Evolutionary conservation across 805 yeast species (phyloP), one percentile per base, ranked within the genome.

Genomic region (Cyberlindnera mississippiensis): DNA sequence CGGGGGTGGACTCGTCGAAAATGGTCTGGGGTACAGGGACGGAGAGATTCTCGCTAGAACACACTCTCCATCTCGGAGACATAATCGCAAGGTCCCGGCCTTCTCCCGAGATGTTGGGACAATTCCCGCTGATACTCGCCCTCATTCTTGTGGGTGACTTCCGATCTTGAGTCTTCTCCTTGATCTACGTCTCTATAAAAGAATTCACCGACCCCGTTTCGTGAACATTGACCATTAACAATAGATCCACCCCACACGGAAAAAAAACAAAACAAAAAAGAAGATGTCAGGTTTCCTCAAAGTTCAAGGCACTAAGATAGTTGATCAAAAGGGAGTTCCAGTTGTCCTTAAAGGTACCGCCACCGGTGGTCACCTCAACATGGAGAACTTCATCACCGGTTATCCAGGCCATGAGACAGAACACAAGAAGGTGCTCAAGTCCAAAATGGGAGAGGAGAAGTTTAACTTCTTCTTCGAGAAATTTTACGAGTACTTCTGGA

Each of bases 361-460:
- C 38, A 63, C 61, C 24, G 78, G 78, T 35, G 76, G 76, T 33
- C 75, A 69, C 45, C 64, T 74, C 45, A 74, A 73, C 55, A 73
- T 73, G 78, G 78, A 73, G 56, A 74, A 74, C 56, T 73, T 74
- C 67, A 73, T 74, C 49, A 73, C 77, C 20, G 78, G 78, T 4
- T 74, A 68, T 46, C 76, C 78, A 10, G 78, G 78, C 3, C 75
- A 69, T 49, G 79, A 73, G 51, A 65, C 74, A 16, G 77, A 73
- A 50, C 76, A 72, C 50, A 72, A 72, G 52, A 48, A 59, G 35
- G 72, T 70, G 1, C 43, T 73, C 41, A 50, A 56, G 46, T 42
- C 53, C 35, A 66, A 56, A 33, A 64, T 74, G 46, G 79, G 79
- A 33, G 50, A 66, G 40, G 75, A 72, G 44, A 74, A 73, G 51